Evolutionary conservation across 768 basidiomycete genomes (phyloP).

Genomic region (Termitomyces sp.): DNA sequence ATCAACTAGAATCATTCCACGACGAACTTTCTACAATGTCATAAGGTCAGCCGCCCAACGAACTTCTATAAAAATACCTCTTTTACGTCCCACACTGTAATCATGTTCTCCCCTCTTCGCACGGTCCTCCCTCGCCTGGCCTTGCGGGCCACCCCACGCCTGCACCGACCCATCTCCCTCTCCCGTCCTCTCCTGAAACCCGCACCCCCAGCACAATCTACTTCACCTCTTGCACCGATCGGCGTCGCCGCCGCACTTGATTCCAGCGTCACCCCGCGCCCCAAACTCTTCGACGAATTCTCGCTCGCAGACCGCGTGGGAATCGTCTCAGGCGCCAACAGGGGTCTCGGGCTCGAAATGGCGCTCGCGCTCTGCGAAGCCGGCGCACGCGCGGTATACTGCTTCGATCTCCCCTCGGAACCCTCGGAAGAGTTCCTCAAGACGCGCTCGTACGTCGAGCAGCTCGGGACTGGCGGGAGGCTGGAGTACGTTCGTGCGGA

Average conservation of each 20-base stretch:
- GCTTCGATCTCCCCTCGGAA: slow-evolving; percentile 56
- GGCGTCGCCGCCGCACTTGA: slow-evolving; percentile 49
- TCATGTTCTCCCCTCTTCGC: slow-evolving; percentile 9
- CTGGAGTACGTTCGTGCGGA: slow-evolving; percentile 65
- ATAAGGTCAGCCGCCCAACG: neutral
- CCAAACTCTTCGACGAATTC: slow-evolving; percentile 63
- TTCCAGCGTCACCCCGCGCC: slow-evolving; percentile 30
- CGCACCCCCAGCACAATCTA: slow-evolving; percentile 27
- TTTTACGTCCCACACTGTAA: neutral
- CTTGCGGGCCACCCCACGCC: neutral
- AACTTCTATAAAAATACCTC: neutral
- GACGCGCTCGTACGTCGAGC: slow-evolving; percentile 50
- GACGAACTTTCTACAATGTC: neutral
- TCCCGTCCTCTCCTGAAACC: slow-evolving; percentile 2
- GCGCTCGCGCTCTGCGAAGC: slow-evolving; percentile 72
- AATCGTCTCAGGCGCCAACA: slow-evolving; percentile 62
- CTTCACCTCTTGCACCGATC: slow-evolving; percentile 57
- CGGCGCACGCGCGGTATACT: slow-evolving; percentile 69
- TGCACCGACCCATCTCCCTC: neutral
- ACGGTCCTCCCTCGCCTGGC: neutral
- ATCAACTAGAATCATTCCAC: neutral
- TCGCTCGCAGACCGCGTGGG: slow-evolving; percentile 55
- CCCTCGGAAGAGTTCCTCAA: slow-evolving; percentile 59
- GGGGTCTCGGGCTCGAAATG: slow-evolving; percentile 84
- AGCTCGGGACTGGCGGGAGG: slow-evolving; percentile 39